phyloP scores from a whole-genome alignment of 2,329 filamentous ascomycete genomes.

The Escovopsis sp. region DNA sequence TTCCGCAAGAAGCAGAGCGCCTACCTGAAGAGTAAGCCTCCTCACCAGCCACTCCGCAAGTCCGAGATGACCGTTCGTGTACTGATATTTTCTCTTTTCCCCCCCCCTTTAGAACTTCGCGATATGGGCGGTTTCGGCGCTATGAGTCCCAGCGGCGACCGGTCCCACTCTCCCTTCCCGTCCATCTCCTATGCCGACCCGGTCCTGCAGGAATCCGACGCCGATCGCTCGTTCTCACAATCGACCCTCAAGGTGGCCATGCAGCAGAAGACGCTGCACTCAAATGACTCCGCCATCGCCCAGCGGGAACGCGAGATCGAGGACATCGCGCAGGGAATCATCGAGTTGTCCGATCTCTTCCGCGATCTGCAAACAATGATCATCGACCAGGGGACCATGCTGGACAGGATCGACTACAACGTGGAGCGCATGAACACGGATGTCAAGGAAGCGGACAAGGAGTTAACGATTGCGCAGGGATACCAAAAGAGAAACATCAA shows the following conservation, averaged over 20 bases:
- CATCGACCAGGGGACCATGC: slow-evolving; percentile 78
- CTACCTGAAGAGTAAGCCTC: slow-evolving; percentile 70
- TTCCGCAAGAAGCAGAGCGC: slow-evolving; percentile 97
- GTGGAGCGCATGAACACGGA: slow-evolving; percentile 91
- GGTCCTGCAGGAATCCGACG: slow-evolving; percentile 82
- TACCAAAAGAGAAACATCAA: slow-evolving; percentile 85
- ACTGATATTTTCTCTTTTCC: background rate
- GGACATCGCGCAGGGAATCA: slow-evolving; percentile 95
- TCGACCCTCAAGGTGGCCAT: slow-evolving; percentile 70
- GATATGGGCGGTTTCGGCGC: slow-evolving; percentile 48
- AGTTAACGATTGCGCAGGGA: slow-evolving; percentile 73
- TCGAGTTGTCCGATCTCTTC: slow-evolving; percentile 92
- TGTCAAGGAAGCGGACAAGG: slow-evolving; percentile 84
- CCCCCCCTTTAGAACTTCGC: slow-evolving; percentile 45
- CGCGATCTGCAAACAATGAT: slow-evolving; percentile 93
- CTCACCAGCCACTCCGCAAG: background rate
- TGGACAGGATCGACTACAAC: slow-evolving; percentile 95
- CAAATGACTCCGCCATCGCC: slow-evolving; percentile 70
- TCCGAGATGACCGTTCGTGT: slow-evolving; percentile 1
- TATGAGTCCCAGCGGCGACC: slow-evolving; percentile 32
- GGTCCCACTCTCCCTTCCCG: slow-evolving; percentile 34
- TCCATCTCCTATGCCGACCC: slow-evolving; percentile 58
- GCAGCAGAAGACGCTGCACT: slow-evolving; percentile 50
- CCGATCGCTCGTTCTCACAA: slow-evolving; percentile 84
- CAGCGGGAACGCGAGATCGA: slow-evolving; percentile 95